Base-by-base conservation (phyloP, 164 flowering plant genomes). In the Hamamelis virginiana region DNA sequence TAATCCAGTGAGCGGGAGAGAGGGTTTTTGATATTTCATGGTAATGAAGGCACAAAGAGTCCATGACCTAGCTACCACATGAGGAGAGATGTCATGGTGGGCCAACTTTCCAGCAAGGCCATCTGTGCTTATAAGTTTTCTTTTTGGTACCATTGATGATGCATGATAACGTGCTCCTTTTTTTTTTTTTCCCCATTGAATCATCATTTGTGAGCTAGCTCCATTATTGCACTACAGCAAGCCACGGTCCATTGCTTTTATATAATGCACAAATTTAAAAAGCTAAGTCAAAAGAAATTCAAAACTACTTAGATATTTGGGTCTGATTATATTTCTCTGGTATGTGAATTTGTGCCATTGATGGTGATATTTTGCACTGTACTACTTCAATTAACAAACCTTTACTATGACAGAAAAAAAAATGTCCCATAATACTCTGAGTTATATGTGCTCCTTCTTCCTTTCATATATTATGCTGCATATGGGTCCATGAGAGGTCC, bases 211-310 rank as follows among this genome's bases (percentile, higher is more conserved):
- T 9, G 11, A 33, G 2, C 6, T 62, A 58, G 44, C 76, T 64
- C 67, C 47, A 74, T 77, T 59, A 80, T 80, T 74, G 78, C 66
- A 53, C 59, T 38, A 2, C 45, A 57, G 9, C 62, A 44, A 26
- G 66, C 21, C 61, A n/a, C 10, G 50, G 65, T 44, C 65, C 27
- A 43, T 38, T 3, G 46, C 26, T 13, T 62, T 55, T 19, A 55
- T 33, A 21, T 22, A 55, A 19, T 19, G 25, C 25, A 59, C 26
- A 28, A 23, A 26, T 45, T 4, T 27, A 50, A 57, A 64, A 41
- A 57, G 27, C 38, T 21, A 59, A 69, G 77, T 74, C 77, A 76
- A 75, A 80, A 80, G 52, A 63, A 50, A 18, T 50, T 44, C 62
- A 72, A 71, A 64, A 69, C 58, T 57, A 64, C 12, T 65, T 68